A percentile compares a stretch with the other conserved stretches of the same genome.
Conservation (phyloP, 139 green algal genomes). For the Astrephomene gubernaculifera region DNA sequence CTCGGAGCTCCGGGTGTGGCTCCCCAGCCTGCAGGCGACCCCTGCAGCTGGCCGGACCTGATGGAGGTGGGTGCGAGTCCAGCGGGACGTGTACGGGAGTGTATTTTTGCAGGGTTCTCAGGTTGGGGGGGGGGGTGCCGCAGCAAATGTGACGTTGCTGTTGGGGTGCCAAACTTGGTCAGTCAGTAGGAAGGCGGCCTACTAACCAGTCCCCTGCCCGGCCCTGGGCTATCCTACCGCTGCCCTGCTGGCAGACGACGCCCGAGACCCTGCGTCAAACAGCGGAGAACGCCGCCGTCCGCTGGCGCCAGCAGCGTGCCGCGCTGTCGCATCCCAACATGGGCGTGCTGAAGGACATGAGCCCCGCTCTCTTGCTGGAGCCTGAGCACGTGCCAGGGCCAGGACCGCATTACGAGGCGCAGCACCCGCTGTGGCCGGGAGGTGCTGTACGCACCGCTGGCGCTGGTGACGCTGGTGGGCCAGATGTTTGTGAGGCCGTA, state of each 20-base stretch:
- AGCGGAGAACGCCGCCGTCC: neutral
- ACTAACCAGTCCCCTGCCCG: no score
- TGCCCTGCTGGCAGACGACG: constrained; percentile 10
- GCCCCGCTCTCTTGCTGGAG: neutral
- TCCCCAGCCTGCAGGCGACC: neutral
- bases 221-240: no score
- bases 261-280: constrained; percentile 15
- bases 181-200: no score
- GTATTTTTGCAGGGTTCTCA: no score
- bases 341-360: neutral
- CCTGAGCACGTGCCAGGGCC: constrained; percentile 20
- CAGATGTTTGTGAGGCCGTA: no score
- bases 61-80: constrained; percentile 23
- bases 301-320: constrained; percentile 17
- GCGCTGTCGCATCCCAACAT: constrained; percentile 14
- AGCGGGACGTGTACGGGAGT: no score
- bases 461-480: no score
- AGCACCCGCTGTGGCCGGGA: neutral
- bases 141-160: no score
- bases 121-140: no score
- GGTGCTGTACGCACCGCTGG: no score
- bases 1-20: neutral
- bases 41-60: constrained; percentile 2
- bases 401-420: constrained; percentile 8
- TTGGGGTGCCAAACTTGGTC: no score